phyloP scores from a whole-genome alignment of 2,329 filamentous ascomycete genomes.

The Aspergillus ochraceoroseus region DNA sequence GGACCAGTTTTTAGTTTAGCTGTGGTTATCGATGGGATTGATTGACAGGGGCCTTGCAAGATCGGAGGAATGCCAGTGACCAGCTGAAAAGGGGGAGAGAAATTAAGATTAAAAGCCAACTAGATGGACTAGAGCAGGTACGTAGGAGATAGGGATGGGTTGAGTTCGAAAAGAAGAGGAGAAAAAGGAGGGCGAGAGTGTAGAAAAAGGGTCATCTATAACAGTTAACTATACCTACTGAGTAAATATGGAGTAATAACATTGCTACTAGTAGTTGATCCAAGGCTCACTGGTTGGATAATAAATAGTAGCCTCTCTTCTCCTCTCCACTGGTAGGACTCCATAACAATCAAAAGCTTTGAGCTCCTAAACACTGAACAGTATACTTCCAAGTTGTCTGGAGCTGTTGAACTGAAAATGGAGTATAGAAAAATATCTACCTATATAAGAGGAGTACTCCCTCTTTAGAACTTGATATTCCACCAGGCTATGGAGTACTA shows the following conservation, averaged over 20 bases:
- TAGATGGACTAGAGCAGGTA: too few species aligned
- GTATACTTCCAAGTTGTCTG: too few species aligned
- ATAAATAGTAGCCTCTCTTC: conserved; percentile 8
- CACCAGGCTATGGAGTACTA: too few species aligned
- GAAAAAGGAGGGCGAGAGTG: conserved; percentile 4
- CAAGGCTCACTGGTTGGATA: conserved; percentile 3
- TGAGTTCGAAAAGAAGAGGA: background rate
- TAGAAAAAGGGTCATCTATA: conserved; percentile 6
- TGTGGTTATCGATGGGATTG: conserved; percentile 13
- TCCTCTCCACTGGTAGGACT: conserved; percentile 11
- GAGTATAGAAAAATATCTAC: too few species aligned
- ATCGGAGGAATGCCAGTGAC: conserved; percentile 13
- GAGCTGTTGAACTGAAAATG: too few species aligned
- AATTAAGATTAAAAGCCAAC: conserved; percentile 2
- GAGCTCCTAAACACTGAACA: too few species aligned
- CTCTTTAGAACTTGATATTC: too few species aligned
- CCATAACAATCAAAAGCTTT: conserved; percentile 9
- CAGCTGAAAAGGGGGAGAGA: conserved; percentile 7
- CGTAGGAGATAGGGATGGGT: background rate
- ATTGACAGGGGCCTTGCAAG: conserved; percentile 20
- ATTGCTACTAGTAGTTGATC: too few species aligned
- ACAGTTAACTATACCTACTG: too few species aligned
- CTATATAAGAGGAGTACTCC: too few species aligned
- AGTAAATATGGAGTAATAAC: too few species aligned
- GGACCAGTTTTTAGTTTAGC: conserved; percentile 18